These are phyloP conservation scores for Lentinus polychrous DNA, from an alignment of 1,284 basidiomycete genomes.

Conservation along the genomic window DNA sequence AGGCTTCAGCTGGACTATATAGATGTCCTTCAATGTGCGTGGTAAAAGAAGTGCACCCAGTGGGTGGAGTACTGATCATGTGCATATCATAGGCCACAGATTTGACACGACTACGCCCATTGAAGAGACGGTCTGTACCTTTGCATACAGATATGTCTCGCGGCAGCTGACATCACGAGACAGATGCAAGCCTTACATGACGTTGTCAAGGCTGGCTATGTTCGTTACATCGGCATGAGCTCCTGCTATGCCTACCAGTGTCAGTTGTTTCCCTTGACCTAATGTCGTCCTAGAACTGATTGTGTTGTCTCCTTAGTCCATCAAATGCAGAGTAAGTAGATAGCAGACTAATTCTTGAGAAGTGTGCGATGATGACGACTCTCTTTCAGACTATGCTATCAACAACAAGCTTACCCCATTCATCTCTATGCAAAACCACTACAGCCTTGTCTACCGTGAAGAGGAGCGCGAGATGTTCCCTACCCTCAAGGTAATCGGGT, in stretches of 20 bases:
- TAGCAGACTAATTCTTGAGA: not conserved
- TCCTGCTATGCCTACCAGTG: conserved; percentile 32
- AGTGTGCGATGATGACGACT: not conserved
- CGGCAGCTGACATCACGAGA: not conserved
- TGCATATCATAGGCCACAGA: conserved; percentile 16
- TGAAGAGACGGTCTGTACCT: conserved; percentile 19
- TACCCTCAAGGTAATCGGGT: conserved; percentile 35
- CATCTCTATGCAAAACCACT: conserved; percentile 68
- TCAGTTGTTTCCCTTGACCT: conserved; percentile 13
- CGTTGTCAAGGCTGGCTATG: conserved; percentile 21
- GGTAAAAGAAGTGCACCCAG: not conserved
- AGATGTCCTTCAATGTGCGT: conserved; percentile 32
- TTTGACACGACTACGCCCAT: conserved; percentile 25
- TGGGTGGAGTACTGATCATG: not conserved
- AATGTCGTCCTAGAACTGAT: not conserved
- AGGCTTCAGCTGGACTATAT: conserved; percentile 38
- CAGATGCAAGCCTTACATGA: conserved; percentile 17
- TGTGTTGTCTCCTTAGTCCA: conserved; percentile 20
- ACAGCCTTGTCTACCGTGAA: conserved; percentile 53
- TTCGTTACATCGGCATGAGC: conserved; percentile 35
- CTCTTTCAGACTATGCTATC: conserved; percentile 15
- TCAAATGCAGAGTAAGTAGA: conserved; percentile 28
- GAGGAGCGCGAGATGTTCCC: conserved; percentile 68
- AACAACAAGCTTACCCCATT: conserved; percentile 54
- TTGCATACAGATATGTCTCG: not conserved